These are phyloP conservation scores for Leishmania aethiopica DNA, from an alignment of 208 protist species.

Conservation along the genomic window DNA sequence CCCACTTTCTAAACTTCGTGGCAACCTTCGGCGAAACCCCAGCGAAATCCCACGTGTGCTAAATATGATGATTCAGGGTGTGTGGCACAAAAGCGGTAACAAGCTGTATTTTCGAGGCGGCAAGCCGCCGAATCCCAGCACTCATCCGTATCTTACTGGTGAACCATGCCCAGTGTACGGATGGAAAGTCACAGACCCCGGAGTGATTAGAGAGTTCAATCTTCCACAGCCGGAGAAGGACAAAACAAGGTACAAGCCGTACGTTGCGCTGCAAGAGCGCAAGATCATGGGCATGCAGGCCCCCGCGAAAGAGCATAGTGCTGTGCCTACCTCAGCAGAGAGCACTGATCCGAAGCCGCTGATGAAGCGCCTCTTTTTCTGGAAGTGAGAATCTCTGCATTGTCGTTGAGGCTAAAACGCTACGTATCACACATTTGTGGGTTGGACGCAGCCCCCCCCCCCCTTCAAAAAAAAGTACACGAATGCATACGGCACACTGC, in stretches of 20 bases:
- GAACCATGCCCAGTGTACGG: conserved; percentile 92
- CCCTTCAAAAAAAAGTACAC: neutral
- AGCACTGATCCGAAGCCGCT: conserved; percentile 63
- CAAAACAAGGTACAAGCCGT: conserved; percentile 84
- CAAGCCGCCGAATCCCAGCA: conserved; percentile 89
- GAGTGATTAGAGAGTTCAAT: conserved; percentile 84
- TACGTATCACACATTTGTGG: neutral
- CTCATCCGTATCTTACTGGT: conserved; percentile 88
- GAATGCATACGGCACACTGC: neutral
- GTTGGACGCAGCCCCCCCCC: neutral
- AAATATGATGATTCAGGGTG: conserved; percentile 91
- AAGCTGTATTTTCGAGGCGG: conserved; percentile 90
- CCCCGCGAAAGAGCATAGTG: conserved; percentile 20
- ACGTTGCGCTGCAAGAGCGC: conserved; percentile 87
- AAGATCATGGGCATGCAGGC: conserved; percentile 65
- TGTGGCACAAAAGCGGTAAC: conserved; percentile 90
- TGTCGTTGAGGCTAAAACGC: neutral
- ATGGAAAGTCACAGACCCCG: conserved; percentile 84
- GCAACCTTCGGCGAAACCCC: conserved; percentile 66
- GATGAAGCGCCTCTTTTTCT: conserved; percentile 90
- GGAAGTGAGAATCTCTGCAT: conserved; percentile 53
- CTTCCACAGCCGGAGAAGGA: conserved; percentile 71
- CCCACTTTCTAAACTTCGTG: conserved; percentile 78
- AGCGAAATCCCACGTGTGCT: conserved; percentile 79
- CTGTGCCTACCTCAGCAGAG: conserved; percentile 2